A percentile compares a stretch with the other conserved stretches of the same genome.
Evolutionary conservation across 73 alveolate genomes (phyloP).

Genomic region (Diophrys sp.): DNA sequence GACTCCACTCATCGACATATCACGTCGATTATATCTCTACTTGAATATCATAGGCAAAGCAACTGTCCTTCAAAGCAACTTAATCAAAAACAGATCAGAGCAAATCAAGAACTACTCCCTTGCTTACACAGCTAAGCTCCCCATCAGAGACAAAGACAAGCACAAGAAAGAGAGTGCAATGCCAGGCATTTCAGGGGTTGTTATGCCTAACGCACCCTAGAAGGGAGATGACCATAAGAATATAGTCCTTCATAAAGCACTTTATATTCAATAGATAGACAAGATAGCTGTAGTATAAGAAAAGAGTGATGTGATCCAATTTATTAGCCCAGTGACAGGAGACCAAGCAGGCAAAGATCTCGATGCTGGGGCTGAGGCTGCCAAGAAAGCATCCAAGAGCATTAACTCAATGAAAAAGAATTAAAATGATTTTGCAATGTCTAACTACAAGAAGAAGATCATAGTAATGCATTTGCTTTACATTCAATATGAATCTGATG

Average conservation of each 20-base stretch:
- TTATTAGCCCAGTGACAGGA: constrained; percentile 75
- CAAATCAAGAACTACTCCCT: constrained; percentile 62
- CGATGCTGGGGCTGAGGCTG: constrained; percentile 62
- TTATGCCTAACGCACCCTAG: too few species aligned
- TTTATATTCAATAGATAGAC: constrained; percentile 64
- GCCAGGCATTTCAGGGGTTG: too few species aligned
- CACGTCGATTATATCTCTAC: too few species aligned
- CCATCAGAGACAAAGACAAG: constrained; percentile 43
- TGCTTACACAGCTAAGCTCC: constrained; percentile 13
- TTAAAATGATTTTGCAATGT: too few species aligned
- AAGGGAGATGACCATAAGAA: too few species aligned
- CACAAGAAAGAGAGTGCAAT: constrained; percentile 21
- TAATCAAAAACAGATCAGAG: constrained; percentile 60
- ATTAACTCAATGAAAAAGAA: too few species aligned
- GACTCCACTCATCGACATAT: too few species aligned
- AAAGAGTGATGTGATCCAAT: constrained; percentile 70
- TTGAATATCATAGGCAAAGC: constrained; percentile 82
- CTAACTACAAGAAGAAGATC: constrained; percentile 36
- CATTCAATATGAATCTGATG: constrained; percentile 23
- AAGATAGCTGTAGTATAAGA: constrained; percentile 78
- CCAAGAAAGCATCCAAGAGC: too few species aligned
- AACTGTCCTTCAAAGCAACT: constrained; percentile 53
- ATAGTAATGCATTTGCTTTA: constrained; percentile 24
- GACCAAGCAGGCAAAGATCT: constrained; percentile 64
- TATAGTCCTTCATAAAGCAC: too few species aligned